Conservation (phyloP, 208 protist genomes). For the Hexamita inflata region DNA sequence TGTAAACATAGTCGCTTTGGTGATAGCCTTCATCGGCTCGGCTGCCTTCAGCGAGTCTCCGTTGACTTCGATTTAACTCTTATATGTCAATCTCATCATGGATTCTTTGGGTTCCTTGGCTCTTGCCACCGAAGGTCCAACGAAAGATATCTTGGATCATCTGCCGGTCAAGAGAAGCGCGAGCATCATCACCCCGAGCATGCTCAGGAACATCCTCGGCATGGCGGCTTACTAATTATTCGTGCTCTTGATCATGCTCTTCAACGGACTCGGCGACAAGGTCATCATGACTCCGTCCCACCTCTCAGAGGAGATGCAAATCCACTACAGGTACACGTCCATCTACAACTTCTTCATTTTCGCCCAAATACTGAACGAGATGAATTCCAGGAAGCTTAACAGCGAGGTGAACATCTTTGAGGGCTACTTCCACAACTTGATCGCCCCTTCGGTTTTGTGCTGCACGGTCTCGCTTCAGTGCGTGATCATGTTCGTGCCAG, state of each 20-base stretch:
- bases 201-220: slow-evolving; percentile 26
- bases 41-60: slow-evolving; percentile 13
- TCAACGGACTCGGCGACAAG: too few species aligned
- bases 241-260: neutral
- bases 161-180: slow-evolving; percentile 12
- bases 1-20: slow-evolving; percentile 77
- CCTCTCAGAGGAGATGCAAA: too few species aligned
- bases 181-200: slow-evolving; percentile 7
- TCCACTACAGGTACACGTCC: too few species aligned
- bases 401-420: neutral
- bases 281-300: too few species aligned
- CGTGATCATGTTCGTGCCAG: too few species aligned
- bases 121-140: slow-evolving; percentile 76
- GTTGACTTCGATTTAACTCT: slow-evolving; percentile 54
- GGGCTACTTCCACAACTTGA: neutral
- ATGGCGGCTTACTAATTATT: neutral
- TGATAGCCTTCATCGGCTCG: slow-evolving; percentile 67
- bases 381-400: neutral
- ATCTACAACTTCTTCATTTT: slow-evolving; percentile 19
- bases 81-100: slow-evolving; percentile 98
- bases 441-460: too few species aligned
- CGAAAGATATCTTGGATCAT: neutral
- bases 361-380: neutral
- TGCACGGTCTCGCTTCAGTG: too few species aligned
- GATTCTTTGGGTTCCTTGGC: slow-evolving; percentile 86